Percentiles rank a stretch among this genome's conserved stretches.
Conservation (phyloP, 805 yeast species). For the Pichia occidentalis region DNA sequence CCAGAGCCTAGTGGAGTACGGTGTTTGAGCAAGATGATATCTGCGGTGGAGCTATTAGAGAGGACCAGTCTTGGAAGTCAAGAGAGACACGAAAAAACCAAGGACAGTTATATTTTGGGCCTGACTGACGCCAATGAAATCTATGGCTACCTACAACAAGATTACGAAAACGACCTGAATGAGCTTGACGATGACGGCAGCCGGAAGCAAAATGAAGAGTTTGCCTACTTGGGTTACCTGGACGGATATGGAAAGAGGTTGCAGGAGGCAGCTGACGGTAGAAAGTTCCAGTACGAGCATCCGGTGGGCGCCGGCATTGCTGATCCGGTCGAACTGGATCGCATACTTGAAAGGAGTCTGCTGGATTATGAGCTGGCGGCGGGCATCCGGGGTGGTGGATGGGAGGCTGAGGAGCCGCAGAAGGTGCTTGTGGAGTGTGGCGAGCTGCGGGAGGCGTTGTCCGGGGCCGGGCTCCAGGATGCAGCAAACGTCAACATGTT, state of each 20-base stretch:
- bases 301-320: neutral
- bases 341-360: constrained; percentile 15
- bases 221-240: no score
- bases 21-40: neutral
- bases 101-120: no score
- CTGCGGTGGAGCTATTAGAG: constrained; percentile 7
- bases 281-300: no score
- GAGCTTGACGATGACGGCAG: neutral
- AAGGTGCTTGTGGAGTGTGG: no score
- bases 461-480: neutral
- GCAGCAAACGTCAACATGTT: neutral
- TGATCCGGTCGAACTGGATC: constrained; percentile 13
- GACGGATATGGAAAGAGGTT: neutral
- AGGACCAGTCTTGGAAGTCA: constrained; percentile 2
- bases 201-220: no score
- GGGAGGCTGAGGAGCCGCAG: no score
- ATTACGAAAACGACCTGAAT: neutral
- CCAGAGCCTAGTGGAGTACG: no score
- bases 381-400: no score
- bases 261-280: neutral
- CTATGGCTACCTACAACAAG: constrained; percentile 1
- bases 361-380: constrained; percentile 12
- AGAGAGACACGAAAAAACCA: neutral
- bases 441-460: neutral
- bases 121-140: constrained; percentile 4